Evolutionary conservation across 192 early-diverging fungal species (phyloP), one percentile per base, ranked within the genome.

Genomic region (Phlyctochytrium arcticum): DNA sequence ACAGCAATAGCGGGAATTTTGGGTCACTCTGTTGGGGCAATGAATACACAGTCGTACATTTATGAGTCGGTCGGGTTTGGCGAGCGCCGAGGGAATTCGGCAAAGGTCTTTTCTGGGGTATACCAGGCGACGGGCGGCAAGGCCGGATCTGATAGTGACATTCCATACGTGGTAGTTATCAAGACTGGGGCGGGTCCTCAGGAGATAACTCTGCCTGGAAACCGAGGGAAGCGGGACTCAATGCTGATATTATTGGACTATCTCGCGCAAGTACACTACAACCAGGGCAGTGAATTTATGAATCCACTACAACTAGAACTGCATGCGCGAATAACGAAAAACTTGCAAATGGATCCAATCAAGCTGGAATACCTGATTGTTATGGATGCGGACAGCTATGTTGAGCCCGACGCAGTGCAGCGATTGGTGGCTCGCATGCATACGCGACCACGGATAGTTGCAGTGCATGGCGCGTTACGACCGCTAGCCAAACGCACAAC

Each of bases 91-190:
- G 15, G 6, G 7, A 60, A 60, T 29, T 6, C 36, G 17, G 57
- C 57, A 19, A 34, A 26, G 23, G 39, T 60, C 19, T 60, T 42
- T 5, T 30, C 36, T 2, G 57, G 57, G 15, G 8, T 19, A 6
- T 60, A 42, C 27, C 26, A 8, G 8, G 32, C 23, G 7, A n/a
- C 35, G 12, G 42, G n/a, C 26, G 39, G 21, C 6, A n/a, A n/a
- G n/a, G n/a, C n/a, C n/a, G n/a, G n/a, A n/a, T n/a, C n/a, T n/a
- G n/a, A n/a, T n/a, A 9, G 36, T 8, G 15, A 42, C 15, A 46
- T 60, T 19, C 57, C 57, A n/a, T 60, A 60, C 27, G 42, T 60
- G 3, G 57, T 60, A 9, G 29, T 60, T 1, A 37, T 60, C 34
- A 60, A 60, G 57, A 27, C 36, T 26, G 57, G 57, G 19, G 15